Percentiles rank a stretch among this genome's conserved stretches.
Evolutionary conservation across 495 filamentous ascomycete genomes (phyloP).

Genomic region (Talaromyces ruber): DNA sequence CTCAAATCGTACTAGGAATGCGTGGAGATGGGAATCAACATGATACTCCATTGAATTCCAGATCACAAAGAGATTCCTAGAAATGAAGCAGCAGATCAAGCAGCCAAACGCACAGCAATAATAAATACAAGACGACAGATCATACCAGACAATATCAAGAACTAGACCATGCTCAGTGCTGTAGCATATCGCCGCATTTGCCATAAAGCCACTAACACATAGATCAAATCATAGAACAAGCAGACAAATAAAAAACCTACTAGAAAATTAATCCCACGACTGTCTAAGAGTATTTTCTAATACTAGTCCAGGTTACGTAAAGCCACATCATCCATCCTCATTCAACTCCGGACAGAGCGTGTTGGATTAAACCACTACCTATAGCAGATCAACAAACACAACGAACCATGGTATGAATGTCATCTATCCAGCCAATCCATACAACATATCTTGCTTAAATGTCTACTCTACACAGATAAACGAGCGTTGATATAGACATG

Average conservation of each 20-base stretch:
- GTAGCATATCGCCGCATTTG: no score
- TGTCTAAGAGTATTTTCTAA: neutral
- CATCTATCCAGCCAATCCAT: constrained; percentile 16
- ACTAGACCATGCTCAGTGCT: constrained; percentile 7
- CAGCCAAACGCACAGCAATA: neutral
- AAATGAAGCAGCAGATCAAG: neutral
- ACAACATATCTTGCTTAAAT: constrained; percentile 22
- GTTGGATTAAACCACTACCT: constrained; percentile 24
- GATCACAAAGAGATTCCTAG: constrained; percentile 10
- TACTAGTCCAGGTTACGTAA: constrained; percentile 10
- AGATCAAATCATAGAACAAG: constrained; percentile 1
- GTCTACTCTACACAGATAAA: neutral
- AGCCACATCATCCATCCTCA: constrained; percentile 21
- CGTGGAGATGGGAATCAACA: no score
- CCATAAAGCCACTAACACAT: no score
- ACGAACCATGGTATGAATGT: constrained; percentile 18
- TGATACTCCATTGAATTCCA: neutral
- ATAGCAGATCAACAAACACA: constrained; percentile 16
- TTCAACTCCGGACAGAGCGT: constrained; percentile 22
- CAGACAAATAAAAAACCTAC: constrained; percentile 5
- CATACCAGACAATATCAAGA: neutral
- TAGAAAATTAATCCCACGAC: constrained; percentile 6
- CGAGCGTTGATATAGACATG: neutral
- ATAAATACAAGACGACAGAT: neutral
- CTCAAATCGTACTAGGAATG: no score